Percentiles rank a stretch among this genome's conserved stretches.
These are phyloP conservation scores for Leccinum subtestaceum DNA, from an alignment of 768 basidiomycete genomes.

Conservation along the genomic window DNA sequence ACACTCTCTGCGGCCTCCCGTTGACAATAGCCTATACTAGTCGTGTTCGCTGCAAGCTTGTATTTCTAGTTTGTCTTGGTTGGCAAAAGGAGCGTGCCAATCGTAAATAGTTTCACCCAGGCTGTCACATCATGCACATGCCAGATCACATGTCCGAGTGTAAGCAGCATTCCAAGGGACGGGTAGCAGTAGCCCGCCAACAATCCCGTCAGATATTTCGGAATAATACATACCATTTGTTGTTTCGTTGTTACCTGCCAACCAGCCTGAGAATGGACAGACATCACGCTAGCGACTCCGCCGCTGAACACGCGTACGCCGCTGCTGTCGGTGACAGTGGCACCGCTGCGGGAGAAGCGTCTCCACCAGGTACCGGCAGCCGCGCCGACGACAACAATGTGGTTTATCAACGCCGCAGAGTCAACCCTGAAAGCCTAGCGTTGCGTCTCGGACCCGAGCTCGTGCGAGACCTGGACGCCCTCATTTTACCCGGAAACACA, in stretches of 20 bases:
- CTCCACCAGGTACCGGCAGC: constrained; percentile 17
- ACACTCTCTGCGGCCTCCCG: background rate
- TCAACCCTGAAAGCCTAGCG: constrained; percentile 71
- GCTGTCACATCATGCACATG: background rate
- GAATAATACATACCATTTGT: background rate
- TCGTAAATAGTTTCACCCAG: background rate
- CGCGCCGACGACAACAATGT: constrained; percentile 11
- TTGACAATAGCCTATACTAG: constrained; percentile 36
- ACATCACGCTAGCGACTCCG: background rate
- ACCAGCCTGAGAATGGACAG: constrained; percentile 12
- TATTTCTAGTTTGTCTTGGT: constrained; percentile 56
- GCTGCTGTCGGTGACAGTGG: background rate
- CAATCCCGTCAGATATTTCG: constrained; percentile 8
- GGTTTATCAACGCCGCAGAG: constrained; percentile 40
- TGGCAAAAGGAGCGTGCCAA: background rate
- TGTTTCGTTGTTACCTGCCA: constrained; percentile 2
- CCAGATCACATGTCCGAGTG: constrained; percentile 11
- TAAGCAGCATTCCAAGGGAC: constrained; percentile 21
- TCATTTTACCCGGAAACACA: constrained; percentile 60
- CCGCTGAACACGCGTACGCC: background rate
- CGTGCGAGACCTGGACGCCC: constrained; percentile 69
- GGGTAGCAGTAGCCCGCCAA: background rate
- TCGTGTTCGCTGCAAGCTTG: constrained; percentile 84
- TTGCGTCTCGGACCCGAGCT: constrained; percentile 62
- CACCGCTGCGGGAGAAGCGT: background rate